phyloP scores from a whole-genome alignment of 345 rosid species.

The Nephelium lappaceum region DNA sequence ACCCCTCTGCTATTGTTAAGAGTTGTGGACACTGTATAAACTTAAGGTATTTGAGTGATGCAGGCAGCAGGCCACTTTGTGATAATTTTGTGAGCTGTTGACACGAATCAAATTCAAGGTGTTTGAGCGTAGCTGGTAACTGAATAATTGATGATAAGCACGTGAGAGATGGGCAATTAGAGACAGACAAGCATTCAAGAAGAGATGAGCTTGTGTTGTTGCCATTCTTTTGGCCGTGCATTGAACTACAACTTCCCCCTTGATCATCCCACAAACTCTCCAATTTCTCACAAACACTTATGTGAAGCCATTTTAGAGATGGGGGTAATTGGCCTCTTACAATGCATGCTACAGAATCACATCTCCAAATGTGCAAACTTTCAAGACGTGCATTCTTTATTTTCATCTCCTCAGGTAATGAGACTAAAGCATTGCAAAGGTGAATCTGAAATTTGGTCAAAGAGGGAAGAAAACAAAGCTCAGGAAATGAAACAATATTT shows the following conservation, averaged over 20 bases:
- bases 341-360: neutral
- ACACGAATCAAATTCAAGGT: neutral
- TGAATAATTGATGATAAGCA: slow-evolving; percentile 3
- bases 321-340: neutral
- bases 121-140: neutral
- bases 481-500: neutral
- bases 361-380: neutral
- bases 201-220: neutral
- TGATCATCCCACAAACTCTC: neutral
- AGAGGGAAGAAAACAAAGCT: neutral
- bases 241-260: neutral
- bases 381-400: neutral
- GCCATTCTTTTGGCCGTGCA: too few relatives aligned
- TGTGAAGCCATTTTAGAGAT: neutral
- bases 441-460: neutral
- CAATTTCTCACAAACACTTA: slow-evolving; percentile 13
- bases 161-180: slow-evolving; percentile 10
- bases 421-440: neutral
- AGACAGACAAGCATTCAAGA: slow-evolving; percentile 7
- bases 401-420: slow-evolving; percentile 4
- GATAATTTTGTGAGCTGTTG: neutral
- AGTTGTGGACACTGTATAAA: neutral
- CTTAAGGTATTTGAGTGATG: neutral
- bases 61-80: neutral
- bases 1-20: too few relatives aligned